Conservation (phyloP, 768 basidiomycete species). For the Kwoniella heveanensis region DNA sequence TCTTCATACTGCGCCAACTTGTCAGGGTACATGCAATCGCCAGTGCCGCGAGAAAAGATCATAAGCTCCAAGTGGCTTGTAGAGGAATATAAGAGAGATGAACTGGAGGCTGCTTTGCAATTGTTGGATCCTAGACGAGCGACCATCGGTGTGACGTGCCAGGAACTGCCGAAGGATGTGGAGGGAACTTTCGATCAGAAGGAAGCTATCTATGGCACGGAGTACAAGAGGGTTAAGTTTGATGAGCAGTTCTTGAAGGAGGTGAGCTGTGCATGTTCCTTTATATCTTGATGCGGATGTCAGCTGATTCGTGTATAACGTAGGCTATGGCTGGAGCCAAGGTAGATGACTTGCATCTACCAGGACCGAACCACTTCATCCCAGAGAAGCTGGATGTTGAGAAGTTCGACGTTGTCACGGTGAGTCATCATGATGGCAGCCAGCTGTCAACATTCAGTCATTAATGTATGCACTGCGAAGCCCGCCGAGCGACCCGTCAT, state of each 20-base stretch:
- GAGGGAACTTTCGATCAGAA: constrained; percentile 60
- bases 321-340: constrained; percentile 67
- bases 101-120: constrained; percentile 62
- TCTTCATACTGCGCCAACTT: constrained; percentile 78
- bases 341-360: constrained; percentile 68
- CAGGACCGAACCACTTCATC: constrained; percentile 85
- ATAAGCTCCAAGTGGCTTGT: constrained; percentile 71
- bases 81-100: constrained; percentile 70
- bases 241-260: constrained; percentile 64
- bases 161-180: constrained; percentile 65
- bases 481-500: constrained; percentile 68
- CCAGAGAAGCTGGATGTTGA: constrained; percentile 82
- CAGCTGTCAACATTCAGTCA: no score
- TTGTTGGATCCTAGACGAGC: constrained; percentile 68
- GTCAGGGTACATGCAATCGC: constrained; percentile 74
- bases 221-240: constrained; percentile 66
- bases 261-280: constrained; percentile 45
- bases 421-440: no score
- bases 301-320: constrained; percentile 5
- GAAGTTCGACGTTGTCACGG: constrained; percentile 69
- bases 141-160: constrained; percentile 79
- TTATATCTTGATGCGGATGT: neutral
- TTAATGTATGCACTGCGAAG: constrained; percentile 57
- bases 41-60: constrained; percentile 74
- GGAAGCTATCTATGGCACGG: constrained; percentile 92